A percentile compares a stretch with the other conserved stretches of the same genome.
phyloP scores from a whole-genome alignment of 2,329 filamentous ascomycete species.

The Corinectria fuckeliana region DNA sequence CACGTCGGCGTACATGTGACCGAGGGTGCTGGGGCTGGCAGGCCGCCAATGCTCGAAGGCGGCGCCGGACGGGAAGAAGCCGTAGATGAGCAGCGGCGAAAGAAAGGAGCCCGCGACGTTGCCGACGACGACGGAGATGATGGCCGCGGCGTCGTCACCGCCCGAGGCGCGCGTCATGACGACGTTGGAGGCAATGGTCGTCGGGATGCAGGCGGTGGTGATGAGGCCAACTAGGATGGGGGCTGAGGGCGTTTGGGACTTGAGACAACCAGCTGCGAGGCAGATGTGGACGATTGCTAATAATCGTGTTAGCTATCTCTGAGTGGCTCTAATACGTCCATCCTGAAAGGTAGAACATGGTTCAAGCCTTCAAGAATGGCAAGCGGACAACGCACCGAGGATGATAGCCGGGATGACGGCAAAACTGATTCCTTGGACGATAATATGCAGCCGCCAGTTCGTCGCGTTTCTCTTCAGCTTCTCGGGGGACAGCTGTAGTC shows the following conservation, averaged over 20 bases:
- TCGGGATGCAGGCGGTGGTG: slow-evolving; percentile 71
- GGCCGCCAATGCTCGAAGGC: slow-evolving; percentile 65
- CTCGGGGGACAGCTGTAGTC: slow-evolving; percentile 69
- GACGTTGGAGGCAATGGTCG: slow-evolving; percentile 75
- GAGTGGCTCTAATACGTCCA: neutral
- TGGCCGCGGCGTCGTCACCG: slow-evolving; percentile 69
- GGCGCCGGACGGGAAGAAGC: slow-evolving; percentile 59
- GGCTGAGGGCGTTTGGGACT: slow-evolving; percentile 65
- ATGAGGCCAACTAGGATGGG: slow-evolving; percentile 72
- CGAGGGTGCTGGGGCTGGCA: slow-evolving; percentile 58
- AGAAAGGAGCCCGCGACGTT: slow-evolving; percentile 74
- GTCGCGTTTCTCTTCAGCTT: slow-evolving; percentile 66
- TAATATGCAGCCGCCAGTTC: slow-evolving; percentile 71
- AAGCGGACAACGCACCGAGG: slow-evolving; percentile 50
- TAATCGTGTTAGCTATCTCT: slow-evolving; percentile 20
- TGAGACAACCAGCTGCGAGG: slow-evolving; percentile 53
- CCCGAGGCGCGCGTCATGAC: slow-evolving; percentile 75
- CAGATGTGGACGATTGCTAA: slow-evolving; percentile 55
- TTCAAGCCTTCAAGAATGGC: neutral
- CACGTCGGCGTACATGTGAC: slow-evolving; percentile 68
- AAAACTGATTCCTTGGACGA: slow-evolving; percentile 73
- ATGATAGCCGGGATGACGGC: slow-evolving; percentile 69
- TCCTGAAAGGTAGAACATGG: neutral
- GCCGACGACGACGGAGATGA: slow-evolving; percentile 73
- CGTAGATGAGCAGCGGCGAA: slow-evolving; percentile 67